Evolutionary conservation across 2,329 filamentous ascomycete species (phyloP).

Genomic region (Dactylellina sp.): DNA sequence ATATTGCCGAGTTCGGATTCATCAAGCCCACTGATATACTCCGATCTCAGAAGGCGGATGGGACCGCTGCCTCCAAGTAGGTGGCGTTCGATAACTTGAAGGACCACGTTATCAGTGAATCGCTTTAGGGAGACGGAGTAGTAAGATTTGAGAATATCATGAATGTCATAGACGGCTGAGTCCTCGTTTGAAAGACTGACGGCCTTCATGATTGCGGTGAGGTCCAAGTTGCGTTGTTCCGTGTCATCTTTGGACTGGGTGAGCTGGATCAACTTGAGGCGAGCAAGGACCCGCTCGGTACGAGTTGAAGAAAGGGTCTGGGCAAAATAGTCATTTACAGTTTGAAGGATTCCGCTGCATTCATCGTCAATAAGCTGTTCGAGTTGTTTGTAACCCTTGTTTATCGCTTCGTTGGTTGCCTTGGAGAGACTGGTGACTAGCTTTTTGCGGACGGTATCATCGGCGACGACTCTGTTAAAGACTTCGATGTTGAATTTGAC

Average conservation of each 20-base stretch:
- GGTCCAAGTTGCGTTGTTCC: slow-evolving; percentile 17
- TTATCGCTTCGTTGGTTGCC: slow-evolving; percentile 66
- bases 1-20: slow-evolving; percentile 69
- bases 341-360: slow-evolving; percentile 65
- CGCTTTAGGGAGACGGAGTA: slow-evolving; percentile 73
- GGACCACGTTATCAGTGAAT: slow-evolving; percentile 73
- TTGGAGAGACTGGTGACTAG: slow-evolving; percentile 66
- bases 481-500: slow-evolving; percentile 64
- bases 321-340: slow-evolving; percentile 70
- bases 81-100: slow-evolving; percentile 69
- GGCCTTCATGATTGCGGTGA: slow-evolving; percentile 37
- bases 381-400: slow-evolving; percentile 67
- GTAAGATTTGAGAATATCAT: slow-evolving; percentile 72
- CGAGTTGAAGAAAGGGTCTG: slow-evolving; percentile 64
- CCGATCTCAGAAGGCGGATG: slow-evolving; percentile 68
- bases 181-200: slow-evolving; percentile 56
- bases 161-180: slow-evolving; percentile 66
- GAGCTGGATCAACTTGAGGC: slow-evolving; percentile 9
- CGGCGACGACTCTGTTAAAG: slow-evolving; percentile 65
- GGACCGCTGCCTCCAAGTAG: slow-evolving; percentile 69
- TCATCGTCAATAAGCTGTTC: slow-evolving; percentile 70
- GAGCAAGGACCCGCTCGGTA: slow-evolving; percentile 60
- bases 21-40: slow-evolving; percentile 67
- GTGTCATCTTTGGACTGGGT: slow-evolving; percentile 15
- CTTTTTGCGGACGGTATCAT: slow-evolving; percentile 65